Evolutionary conservation across 2,329 filamentous ascomycete genomes (phyloP).

Genomic region (Calycina herbarum): DNA sequence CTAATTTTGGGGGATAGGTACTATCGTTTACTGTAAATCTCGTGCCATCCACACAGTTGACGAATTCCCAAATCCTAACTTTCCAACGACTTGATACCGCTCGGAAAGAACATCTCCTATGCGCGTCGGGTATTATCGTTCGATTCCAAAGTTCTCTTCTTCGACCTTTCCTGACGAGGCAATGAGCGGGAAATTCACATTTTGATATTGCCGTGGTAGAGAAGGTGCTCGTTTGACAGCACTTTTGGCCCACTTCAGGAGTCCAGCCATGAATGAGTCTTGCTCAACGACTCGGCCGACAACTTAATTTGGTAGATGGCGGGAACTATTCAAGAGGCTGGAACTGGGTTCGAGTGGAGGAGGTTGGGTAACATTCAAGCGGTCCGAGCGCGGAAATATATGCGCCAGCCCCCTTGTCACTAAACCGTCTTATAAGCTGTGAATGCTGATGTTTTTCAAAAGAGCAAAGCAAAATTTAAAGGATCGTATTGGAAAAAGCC

Average conservation of each 20-base stretch:
- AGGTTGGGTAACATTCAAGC: not conserved
- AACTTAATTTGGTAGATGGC: not conserved
- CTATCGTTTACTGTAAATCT: constrained; percentile 17
- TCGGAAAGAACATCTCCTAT: constrained; percentile 23
- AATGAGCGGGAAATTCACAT: constrained; percentile 15
- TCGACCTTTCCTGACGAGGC: constrained; percentile 17
- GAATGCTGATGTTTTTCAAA: too few species aligned
- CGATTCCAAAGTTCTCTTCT: constrained; percentile 20
- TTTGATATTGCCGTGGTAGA: constrained; percentile 18
- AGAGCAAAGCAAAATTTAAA: not conserved
- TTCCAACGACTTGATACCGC: constrained; percentile 23
- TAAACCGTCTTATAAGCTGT: too few species aligned
- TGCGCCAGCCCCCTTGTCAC: not conserved
- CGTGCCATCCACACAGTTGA: constrained; percentile 21
- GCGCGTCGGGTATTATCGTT: constrained; percentile 21
- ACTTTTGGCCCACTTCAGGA: constrained; percentile 22
- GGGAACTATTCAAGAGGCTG: not conserved
- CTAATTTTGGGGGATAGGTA: constrained; percentile 8
- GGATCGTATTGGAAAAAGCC: too few species aligned
- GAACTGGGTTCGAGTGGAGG: not conserved
- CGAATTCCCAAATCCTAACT: constrained; percentile 24
- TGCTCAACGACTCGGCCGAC: not conserved
- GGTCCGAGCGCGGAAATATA: not conserved
- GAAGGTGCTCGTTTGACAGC: constrained; percentile 15
- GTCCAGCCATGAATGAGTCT: not conserved